Base-by-base conservation (phyloP, 2,329 filamentous ascomycete species). In the Microcyclospora pomicola region DNA sequence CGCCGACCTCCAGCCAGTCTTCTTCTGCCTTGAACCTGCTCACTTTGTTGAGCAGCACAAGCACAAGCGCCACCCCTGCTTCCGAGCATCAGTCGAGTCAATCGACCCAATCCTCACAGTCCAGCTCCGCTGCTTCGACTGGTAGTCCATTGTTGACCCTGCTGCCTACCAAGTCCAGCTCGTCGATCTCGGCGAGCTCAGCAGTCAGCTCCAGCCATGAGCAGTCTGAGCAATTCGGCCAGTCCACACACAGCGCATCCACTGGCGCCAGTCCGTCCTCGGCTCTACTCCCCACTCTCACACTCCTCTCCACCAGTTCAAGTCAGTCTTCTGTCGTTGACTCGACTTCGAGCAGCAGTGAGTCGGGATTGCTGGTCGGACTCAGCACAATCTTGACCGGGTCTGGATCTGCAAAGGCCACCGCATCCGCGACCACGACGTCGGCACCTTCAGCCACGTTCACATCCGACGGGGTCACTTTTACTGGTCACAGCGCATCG, bases 401-500 rank as follows among this genome's bases (percentile, higher is more conserved):
- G 5, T 34, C 36, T 28, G 37, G 35, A 2, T 27, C 7, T 24
- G 19, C 19, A 4, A 4, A 24, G 5, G 4, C 43, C 6, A 38
- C 43, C 15, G 37, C 16, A 4, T 33, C 36, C 2, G 36, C 19
- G 14, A 39, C 31, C 14, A 39, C 38, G 9, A 39, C 34, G 14
- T 42, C 42, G 5, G 19, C 19, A 24, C 19, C 19, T 24, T 4
- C 19, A 24, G 19, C 19, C 19, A 24, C 19, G 7, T 24, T 24
- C 19, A 24, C 19, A 7, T 24, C 19, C 19, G 19, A 24, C 7
- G 19, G 19, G 4, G 4, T 24, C 19, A 24, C 19, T 9, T 38
- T 34, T 7, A 47, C 42, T 27, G 49, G 43, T 28, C 46, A 51
- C 7, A 53, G 58, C 42, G 53, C 54, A 27, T 53, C 59, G 30